phyloP scores from a whole-genome alignment of 2,329 filamentous ascomycete genomes.

The Rhynchosporium agropyri region DNA sequence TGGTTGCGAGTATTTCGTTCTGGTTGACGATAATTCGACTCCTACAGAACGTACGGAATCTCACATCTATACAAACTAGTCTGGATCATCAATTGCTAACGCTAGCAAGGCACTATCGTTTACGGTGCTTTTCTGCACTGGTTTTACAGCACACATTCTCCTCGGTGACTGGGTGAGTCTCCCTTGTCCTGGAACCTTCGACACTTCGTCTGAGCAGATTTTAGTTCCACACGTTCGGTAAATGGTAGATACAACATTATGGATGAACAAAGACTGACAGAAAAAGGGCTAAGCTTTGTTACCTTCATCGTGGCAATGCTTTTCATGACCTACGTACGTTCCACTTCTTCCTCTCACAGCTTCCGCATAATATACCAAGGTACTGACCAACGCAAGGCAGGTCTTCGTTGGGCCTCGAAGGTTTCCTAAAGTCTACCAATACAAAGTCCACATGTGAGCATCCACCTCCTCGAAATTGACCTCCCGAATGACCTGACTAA shows the following conservation, averaged over 20 bases:
- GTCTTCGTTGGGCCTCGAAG: conserved; percentile 19
- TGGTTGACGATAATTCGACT: conserved; percentile 19
- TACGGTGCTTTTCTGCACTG: conserved; percentile 15
- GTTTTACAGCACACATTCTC: conserved; percentile 20
- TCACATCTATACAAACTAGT: not conserved
- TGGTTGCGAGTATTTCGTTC: conserved; percentile 17
- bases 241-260: not conserved
- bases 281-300: conserved; percentile 16
- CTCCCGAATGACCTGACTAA: not conserved
- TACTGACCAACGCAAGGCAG: not conserved
- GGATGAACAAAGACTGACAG: not conserved
- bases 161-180: conserved; percentile 23
- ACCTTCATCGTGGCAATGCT: conserved; percentile 23
- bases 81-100: not conserved
- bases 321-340: conserved; percentile 23
- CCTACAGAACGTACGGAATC: conserved; percentile 11
- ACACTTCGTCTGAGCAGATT: not conserved
- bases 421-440: conserved; percentile 19
- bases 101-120: conserved; percentile 15
- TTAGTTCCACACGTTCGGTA: conserved; percentile 21
- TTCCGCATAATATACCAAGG: not conserved
- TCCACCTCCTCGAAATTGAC: not conserved
- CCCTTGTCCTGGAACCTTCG: too few relatives aligned
- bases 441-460: conserved; percentile 24
- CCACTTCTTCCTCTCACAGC: too few relatives aligned